phyloP scores from a whole-genome alignment of 768 basidiomycete genomes.

The Boletus pseudo-olivaceus region DNA sequence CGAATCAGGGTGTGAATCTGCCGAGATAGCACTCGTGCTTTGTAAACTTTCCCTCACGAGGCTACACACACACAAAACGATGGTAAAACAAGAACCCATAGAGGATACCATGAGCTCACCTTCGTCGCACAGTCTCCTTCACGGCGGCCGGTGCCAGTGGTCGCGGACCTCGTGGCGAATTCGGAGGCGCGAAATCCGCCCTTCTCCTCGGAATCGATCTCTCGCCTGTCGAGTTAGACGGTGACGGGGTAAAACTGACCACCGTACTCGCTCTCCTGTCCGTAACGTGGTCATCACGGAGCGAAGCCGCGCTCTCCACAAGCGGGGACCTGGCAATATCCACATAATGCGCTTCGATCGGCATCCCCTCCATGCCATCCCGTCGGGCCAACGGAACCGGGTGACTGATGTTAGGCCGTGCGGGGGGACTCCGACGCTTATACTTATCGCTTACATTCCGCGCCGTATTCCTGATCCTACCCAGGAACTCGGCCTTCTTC shows the following conservation, averaged over 20 bases:
- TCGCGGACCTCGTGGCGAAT: conserved; percentile 39
- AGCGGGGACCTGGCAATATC: conserved; percentile 23
- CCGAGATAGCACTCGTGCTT: conserved; percentile 38
- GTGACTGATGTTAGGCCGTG: conserved; percentile 55
- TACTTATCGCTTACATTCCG: conserved; percentile 67
- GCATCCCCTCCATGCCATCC: conserved; percentile 17
- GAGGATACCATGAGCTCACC: conserved; percentile 10
- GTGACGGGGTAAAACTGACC: conserved; percentile 50
- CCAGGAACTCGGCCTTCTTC: conserved; percentile 68
- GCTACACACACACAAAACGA: conserved; percentile 35
- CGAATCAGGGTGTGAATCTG: conserved; percentile 31
- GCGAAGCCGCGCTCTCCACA: conserved; percentile 33
- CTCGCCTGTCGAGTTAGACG: conserved; percentile 61
- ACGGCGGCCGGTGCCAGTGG: conserved; percentile 17
- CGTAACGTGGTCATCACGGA: conserved; percentile 35
- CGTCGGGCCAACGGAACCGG: conserved; percentile 43
- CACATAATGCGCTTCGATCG: conserved; percentile 35
- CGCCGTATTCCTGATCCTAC: conserved; percentile 59
- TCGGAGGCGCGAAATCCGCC: conserved; percentile 65
- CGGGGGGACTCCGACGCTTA: conserved; percentile 34
- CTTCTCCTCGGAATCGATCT: conserved; percentile 65
- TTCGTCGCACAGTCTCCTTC: conserved; percentile 23
- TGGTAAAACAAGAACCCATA: background rate
- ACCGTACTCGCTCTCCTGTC: conserved; percentile 39
- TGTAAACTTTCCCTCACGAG: conserved; percentile 51